Evolutionary conservation across 73 alveolate genomes (phyloP).

Genomic region (Paraurostyla sp.): DNA sequence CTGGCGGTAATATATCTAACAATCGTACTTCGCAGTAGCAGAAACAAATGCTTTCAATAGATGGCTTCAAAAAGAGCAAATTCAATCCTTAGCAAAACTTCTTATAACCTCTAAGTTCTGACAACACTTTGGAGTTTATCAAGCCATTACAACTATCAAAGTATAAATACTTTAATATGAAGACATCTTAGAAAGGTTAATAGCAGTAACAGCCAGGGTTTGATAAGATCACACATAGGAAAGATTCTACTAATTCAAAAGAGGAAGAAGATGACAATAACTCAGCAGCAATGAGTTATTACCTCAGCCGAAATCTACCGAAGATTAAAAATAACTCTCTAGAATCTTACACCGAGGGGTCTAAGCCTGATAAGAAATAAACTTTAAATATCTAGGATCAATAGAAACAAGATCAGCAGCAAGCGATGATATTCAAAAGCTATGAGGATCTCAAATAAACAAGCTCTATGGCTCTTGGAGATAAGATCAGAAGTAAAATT

Average conservation of each 20-base stretch:
- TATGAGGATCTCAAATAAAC: slow-evolving; percentile 8
- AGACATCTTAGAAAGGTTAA: neutral
- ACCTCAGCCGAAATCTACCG: neutral
- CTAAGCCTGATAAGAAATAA: neutral
- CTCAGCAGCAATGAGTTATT: neutral
- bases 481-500: neutral
- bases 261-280: neutral
- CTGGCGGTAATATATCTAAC: too few relatives aligned
- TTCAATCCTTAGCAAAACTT: too few relatives aligned
- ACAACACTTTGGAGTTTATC: too few relatives aligned
- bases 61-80: too few relatives aligned
- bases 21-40: too few relatives aligned
- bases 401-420: neutral
- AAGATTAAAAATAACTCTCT: neutral
- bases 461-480: too few relatives aligned
- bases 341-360: neutral
- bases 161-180: neutral
- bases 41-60: too few relatives aligned
- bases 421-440: slow-evolving; percentile 3
- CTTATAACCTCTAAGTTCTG: too few relatives aligned
- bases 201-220: neutral
- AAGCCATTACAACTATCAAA: neutral
- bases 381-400: too few relatives aligned
- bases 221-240: slow-evolving; percentile 28
- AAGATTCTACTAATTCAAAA: neutral